phyloP scores from a whole-genome alignment of 768 basidiomycete species.

The Xerocomellus intermedius region DNA sequence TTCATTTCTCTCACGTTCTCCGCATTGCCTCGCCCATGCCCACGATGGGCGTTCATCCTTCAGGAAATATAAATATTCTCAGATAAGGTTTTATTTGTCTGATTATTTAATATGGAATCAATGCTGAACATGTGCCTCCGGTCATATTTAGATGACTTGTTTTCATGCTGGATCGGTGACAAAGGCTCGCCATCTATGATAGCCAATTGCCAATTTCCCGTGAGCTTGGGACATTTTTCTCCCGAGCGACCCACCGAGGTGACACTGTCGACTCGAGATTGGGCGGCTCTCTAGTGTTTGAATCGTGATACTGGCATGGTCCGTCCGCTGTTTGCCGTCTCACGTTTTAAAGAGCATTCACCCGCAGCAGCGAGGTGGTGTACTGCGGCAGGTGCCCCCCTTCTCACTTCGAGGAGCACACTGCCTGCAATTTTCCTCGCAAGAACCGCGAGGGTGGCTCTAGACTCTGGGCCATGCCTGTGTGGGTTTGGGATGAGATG shows the following conservation, averaged over 20 bases:
- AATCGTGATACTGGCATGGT: constrained; percentile 1
- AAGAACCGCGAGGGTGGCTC: not conserved
- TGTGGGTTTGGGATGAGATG: not conserved
- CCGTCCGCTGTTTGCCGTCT: not conserved
- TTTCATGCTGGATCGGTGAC: constrained; percentile 8
- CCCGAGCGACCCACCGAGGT: constrained; percentile 3
- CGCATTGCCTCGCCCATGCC: constrained; percentile 11
- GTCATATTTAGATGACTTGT: constrained; percentile 7
- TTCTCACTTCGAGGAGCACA: not conserved
- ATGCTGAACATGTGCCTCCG: constrained; percentile 17
- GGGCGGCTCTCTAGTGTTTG: not conserved
- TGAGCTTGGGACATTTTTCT: constrained; percentile 1
- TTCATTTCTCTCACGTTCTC: constrained; percentile 22
- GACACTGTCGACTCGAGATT: not conserved
- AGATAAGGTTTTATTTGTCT: constrained; percentile 21
- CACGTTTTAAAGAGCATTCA: not conserved
- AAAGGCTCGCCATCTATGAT: not conserved
- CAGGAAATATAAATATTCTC: constrained; percentile 8
- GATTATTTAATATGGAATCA: constrained; percentile 16
- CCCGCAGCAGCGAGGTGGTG: not conserved
- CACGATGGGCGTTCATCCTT: constrained; percentile 13
- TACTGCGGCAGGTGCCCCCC: not conserved
- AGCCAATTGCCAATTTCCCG: constrained; percentile 12
- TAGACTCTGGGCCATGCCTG: not conserved
- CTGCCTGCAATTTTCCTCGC: not conserved